Evolutionary conservation across 2,329 filamentous ascomycete genomes (phyloP), one percentile per base, ranked within the genome.

Genomic region (Nothophaeocryptopus gaeumannii): DNA sequence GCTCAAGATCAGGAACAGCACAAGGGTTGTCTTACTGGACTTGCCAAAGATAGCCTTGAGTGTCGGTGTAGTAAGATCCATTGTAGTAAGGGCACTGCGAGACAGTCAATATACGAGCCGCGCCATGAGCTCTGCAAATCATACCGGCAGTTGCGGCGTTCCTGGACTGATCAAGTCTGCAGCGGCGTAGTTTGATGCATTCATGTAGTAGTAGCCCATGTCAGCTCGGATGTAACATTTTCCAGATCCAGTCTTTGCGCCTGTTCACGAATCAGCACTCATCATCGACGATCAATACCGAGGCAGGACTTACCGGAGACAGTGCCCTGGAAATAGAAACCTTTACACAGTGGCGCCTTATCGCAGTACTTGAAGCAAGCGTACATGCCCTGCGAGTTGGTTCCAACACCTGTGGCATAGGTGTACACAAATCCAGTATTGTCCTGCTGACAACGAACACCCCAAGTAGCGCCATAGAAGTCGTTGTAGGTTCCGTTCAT

Each of bases 311-410:
- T 14, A 50, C 51, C 32, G 14, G 44, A 8, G 30, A 40, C 37
- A 50, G 40, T 48, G 38, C 49, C 50, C 9, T 31, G 13, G 30
- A 45, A 59, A 8, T 11, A 35, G 44, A 57, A 58, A 11, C 42
- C 50, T 26, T 38, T 47, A 35, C 58, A 60, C 5, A 34, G 38
- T 5, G 53, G 48, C 29, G 45, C 30, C 10, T 52, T 54, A 30
- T 58, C 51, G 37, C 58, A 60, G 20, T 26, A 26, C 33, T 54
- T 46, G 34, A 54, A 58, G 38, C 58, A 60, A 7, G 37, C 48
- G 31, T 54, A 58, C n/a, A 53, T 42, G 33, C 58, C 58, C 30
- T 50, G 46, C 3, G 42, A 44, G 20, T 48, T 53, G 1, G 53
- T 58, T 8, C 50, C 55, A 4, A n/a, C 45, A n/a, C n/a, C 11